These are phyloP conservation scores for Rhinocladiella similis DNA, from an alignment of 2,329 filamentous ascomycete species.

Conservation along the genomic window DNA sequence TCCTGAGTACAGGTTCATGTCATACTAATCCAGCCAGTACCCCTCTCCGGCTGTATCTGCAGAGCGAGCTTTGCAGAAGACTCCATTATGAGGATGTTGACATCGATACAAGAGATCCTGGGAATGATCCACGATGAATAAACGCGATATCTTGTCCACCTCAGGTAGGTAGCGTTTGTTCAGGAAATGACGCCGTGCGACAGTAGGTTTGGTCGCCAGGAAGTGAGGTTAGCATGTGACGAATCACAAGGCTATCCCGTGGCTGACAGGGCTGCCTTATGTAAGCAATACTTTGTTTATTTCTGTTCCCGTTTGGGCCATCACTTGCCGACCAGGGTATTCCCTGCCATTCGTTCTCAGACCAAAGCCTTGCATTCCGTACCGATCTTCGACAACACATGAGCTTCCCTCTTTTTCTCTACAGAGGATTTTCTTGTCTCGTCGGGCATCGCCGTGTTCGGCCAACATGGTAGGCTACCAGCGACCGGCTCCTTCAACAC, in stretches of 20 bases:
- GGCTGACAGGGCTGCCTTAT: not conserved
- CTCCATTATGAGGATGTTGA: slow-evolving; percentile 17
- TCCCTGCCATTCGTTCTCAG: not conserved
- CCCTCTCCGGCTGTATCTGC: slow-evolving; percentile 66
- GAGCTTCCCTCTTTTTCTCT: not conserved
- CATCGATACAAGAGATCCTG: slow-evolving; percentile 2
- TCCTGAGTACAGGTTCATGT: slow-evolving; percentile 17
- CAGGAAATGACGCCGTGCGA: not conserved
- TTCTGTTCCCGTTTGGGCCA: not conserved
- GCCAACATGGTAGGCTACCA: slow-evolving; percentile 56
- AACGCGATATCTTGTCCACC: too few relatives aligned
- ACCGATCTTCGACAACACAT: not conserved
- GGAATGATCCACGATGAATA: too few relatives aligned
- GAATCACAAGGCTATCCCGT: not conserved
- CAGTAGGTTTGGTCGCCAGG: not conserved
- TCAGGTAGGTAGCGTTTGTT: not conserved
- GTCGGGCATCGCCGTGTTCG: not conserved
- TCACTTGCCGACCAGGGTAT: not conserved
- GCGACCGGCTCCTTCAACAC: slow-evolving; percentile 52
- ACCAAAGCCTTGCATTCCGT: not conserved
- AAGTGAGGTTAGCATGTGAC: slow-evolving; percentile 1
- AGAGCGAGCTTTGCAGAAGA: slow-evolving; percentile 36
- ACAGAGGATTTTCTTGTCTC: not conserved
- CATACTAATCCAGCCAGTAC: slow-evolving; percentile 62
- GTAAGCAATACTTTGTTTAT: not conserved